Base-by-base conservation (phyloP, 2,329 filamentous ascomycete species). In the Canariomyces notabilis region DNA sequence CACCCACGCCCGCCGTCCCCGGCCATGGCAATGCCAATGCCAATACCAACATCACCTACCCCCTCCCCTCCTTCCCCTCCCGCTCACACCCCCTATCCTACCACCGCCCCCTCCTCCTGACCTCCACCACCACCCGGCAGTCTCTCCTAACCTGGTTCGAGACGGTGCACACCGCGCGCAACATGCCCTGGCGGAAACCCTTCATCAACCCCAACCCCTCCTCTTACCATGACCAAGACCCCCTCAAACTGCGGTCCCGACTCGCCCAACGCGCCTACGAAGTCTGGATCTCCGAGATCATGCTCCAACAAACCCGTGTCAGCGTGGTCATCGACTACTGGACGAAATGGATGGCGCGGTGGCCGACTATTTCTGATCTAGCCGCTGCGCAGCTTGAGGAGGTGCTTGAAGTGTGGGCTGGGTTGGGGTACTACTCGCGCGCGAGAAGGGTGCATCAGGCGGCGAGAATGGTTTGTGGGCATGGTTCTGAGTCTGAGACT, bases 281-380 rank as follows among this genome's bases (percentile, higher is more conserved):
- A 59, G 79, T 83, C 37, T 83, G 79, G 77, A 80, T 83, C 58
- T 79, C 75, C 57, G 80, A 83, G 64, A 76, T 82, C 54, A 83
- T 83, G 80, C 70, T 83, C 9, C 80, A 83, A 60, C 80, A 83
- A 63, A 83, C 80, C 2, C 76, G 80, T 21, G 80, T 83, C 4
- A 71, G 75, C 2, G 75, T 74, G 6, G 80, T 82, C 1, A 75
- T 82, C 16, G 76, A 75, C 39, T 83, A 83, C 59, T 83, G 79
- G 76, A 77, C 74, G 22, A 68, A 68, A 1, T 83, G 80, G 80
- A 80, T 80, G 67, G 67, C 61, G 1, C 71, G 72, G 46, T 83
- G 79, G 78, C 78, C 79, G 1, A 79, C 76, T 0, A 72, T 83
- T 3, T 68, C 70, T 1, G 72, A 76, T 18, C 69, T 83, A 6